Conservation (phyloP, 495 filamentous ascomycete species). For the Neurospora terricola region DNA sequence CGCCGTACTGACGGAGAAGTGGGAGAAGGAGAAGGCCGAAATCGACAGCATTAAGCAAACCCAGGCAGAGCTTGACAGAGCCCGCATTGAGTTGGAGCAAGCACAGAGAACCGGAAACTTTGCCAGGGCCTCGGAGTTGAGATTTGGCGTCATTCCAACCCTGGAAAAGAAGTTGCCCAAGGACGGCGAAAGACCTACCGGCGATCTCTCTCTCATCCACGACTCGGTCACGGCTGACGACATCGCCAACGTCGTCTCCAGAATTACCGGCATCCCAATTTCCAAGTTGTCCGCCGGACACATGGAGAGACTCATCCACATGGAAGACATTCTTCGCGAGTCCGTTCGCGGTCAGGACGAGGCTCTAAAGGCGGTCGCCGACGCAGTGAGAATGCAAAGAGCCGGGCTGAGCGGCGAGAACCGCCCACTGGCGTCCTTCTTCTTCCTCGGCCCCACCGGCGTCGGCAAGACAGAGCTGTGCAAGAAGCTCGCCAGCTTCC, state of each 20-base stretch:
- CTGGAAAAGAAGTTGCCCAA: conserved; percentile 72
- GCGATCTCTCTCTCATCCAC: conserved; percentile 60
- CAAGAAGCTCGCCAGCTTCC: conserved; percentile 87
- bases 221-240: conserved; percentile 91
- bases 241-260: conserved; percentile 83
- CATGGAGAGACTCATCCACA: conserved; percentile 81
- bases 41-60: conserved; percentile 77
- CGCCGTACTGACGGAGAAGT: conserved; percentile 56
- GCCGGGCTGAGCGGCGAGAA: conserved; percentile 88
- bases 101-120: conserved; percentile 91
- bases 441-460: conserved; percentile 95
- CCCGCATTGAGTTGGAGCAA: conserved; percentile 73
- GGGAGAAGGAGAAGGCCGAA: conserved; percentile 82
- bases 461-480: conserved; percentile 96
- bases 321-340: conserved; percentile 83
- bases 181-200: conserved; percentile 46
- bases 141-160: conserved; percentile 75
- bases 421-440: conserved; percentile 84
- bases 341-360: conserved; percentile 91
- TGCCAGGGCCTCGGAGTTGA: conserved; percentile 72
- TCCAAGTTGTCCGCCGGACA: conserved; percentile 87
- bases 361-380: conserved; percentile 78
- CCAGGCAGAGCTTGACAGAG: conserved; percentile 75
- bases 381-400: conserved; percentile 89
- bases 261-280: conserved; percentile 85